Base-by-base conservation (phyloP, 2,329 filamentous ascomycete species). In the Sporothrix brasiliensis region DNA sequence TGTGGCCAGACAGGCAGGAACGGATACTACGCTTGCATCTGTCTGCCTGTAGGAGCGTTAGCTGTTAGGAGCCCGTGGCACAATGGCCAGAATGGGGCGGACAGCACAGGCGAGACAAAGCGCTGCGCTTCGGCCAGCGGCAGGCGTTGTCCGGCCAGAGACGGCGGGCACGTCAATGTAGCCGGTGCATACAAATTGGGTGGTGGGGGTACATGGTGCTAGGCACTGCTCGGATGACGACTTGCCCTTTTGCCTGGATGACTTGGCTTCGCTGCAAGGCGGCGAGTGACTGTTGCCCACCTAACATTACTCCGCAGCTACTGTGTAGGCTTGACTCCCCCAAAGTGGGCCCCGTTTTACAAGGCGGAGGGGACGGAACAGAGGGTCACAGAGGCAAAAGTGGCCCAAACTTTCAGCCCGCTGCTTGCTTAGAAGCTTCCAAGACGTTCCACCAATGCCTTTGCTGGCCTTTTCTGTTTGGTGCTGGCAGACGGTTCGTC, bases 141-240 rank as follows among this genome's bases (percentile, higher is more conserved):
- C 65, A 68, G 63, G 65, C 58, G 67, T 69, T 69, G 69, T 69
- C 68, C 70, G 54, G 66, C 24, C 63, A 68, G 58, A 30, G 24
- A 11, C 14, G 56, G 69, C 66, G 54, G 47, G 60, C 30, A 63
- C 2, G 3, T 24, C 4, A 24, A 72, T 39, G 72, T 73, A 73
- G 21, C 41, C 39, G 56, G 1, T 54, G 44, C 63, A 68, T 34
- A 49, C 63, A 63, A 60, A 41, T 27, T 10, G 34, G 5, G 30
- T 65, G 58, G 50, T 16, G 56, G 10, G 19, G 58, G 69, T 74
- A 74, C 73, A 53, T 69, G 13, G 10, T 34, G 60, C 71, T 72
- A 78, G 77, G 77, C 76, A 75, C 76, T 73, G 76, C 73, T 74
- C 69, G 75, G 75, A 78, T 78, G 77, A 78, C 77, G 77, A 77